Conservation (phyloP, 768 basidiomycete genomes). For the Leccinum incarnatum region DNA sequence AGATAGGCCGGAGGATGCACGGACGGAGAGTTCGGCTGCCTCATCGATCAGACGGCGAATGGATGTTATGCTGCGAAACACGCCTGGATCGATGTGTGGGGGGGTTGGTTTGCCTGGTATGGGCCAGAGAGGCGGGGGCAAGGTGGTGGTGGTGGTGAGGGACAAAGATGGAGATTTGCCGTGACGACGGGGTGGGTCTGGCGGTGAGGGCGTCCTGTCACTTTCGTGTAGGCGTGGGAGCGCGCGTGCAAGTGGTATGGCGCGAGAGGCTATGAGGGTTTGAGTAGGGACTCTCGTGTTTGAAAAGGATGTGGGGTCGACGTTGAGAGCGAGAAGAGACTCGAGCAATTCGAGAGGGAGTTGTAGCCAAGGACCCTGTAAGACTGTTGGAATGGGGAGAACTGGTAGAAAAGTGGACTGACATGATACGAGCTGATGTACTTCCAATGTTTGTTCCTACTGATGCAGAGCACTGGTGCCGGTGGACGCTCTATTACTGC, state of each 20-base stretch:
- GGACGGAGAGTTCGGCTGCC: conserved; percentile 83
- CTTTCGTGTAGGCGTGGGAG: conserved; percentile 32
- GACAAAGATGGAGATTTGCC: conserved; percentile 28
- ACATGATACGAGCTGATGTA: conserved; percentile 92
- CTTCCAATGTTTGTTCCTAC: conserved; percentile 91
- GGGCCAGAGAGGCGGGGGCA: conserved; percentile 48
- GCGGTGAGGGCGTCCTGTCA: conserved; percentile 43
- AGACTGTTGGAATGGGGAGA: conserved; percentile 3
- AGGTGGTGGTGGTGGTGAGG: conserved; percentile 30
- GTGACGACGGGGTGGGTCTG: conserved; percentile 41
- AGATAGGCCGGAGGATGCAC: conserved; percentile 82
- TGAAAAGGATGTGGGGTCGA: conserved; percentile 65
- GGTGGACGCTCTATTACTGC: conserved; percentile 41
- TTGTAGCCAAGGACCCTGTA: conserved; percentile 88
- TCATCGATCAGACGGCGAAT: conserved; percentile 86
- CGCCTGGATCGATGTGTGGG: conserved; percentile 87
- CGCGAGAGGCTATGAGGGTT: conserved; percentile 31
- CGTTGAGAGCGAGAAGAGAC: conserved; percentile 73
- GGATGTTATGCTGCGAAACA: conserved; percentile 70
- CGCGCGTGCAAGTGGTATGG: conserved; percentile 13
- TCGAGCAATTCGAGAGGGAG: conserved; percentile 84
- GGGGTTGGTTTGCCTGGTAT: conserved; percentile 69
- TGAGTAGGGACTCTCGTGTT: conserved; percentile 44
- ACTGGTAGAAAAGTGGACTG: conserved; percentile 29
- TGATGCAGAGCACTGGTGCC: conserved; percentile 74